Base-by-base conservation (phyloP, 2,329 filamentous ascomycete species). In the Xylariaceae sp. region DNA sequence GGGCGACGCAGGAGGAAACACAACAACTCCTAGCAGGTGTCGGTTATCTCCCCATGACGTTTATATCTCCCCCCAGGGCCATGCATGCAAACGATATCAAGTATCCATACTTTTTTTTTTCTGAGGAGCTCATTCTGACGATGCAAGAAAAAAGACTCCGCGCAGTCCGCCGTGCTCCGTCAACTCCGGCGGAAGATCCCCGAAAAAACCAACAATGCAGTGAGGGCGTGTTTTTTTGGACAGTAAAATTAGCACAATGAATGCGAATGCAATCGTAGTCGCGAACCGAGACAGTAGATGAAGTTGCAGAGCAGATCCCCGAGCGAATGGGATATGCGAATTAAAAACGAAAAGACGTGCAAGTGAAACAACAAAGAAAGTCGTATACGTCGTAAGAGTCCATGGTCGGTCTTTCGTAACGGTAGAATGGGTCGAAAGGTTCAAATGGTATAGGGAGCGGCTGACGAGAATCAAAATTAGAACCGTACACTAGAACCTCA, bases 301-400 rank as follows among this genome's bases (percentile, higher is more conserved):
- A 16, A 29, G 10, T n/a, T 9, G 14, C 3, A 32, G 14, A 12
- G 7, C 23, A 29, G 44, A 46, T 29, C 44, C 44, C 18, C 21
- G 21, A 29, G 44, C 12, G 14, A 14, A 7, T 4, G 32, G 32
- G 32, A 37, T 37, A 37, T 37, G 32, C 32, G 32, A 16, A 37
- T 37, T 12, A 37, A 37, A 59, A 63, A 55, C 54, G 50, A 56
- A 23, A 47, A 51, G 49, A 62, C 48, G 41, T 42, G 50, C 20
- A 56, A 58, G 52, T 40, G 43, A 54, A 58, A 60, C 48, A 54
- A 47, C 50, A 58, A 48, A 23, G 55, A 57, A 29, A 54, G 59
- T 67, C 65, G 51, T 67, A 51, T 53, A 56, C 65, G 56, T 67
- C 65, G 63, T 67, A 54, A 65, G 54, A 44, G 60, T 65, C 61